phyloP scores from a whole-genome alignment of 345 rosid species.

The Draba incana region DNA sequence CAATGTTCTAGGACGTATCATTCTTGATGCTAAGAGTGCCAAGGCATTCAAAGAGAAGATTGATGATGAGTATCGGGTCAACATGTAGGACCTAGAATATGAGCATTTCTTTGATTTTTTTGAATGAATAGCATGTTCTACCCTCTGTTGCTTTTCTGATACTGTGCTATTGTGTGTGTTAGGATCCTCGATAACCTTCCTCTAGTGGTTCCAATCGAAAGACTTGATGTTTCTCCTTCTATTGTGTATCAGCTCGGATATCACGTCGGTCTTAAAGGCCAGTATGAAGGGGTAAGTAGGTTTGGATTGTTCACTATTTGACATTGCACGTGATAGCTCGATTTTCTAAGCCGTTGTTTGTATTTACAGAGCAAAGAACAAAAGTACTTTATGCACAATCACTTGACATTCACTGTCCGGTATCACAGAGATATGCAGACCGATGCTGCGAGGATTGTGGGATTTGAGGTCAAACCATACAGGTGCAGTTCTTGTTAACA shows the following conservation, averaged over 20 bases:
- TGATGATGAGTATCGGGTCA: constrained; percentile 88
- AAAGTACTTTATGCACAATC: constrained; percentile 87
- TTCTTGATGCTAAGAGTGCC: constrained; percentile 62
- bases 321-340: background rate
- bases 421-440: constrained; percentile 77
- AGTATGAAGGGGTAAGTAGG: constrained; percentile 74
- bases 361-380: constrained; percentile 77
- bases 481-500: constrained; percentile 52
- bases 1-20: constrained; percentile 56
- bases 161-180: constrained; percentile 35
- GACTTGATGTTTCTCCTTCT: constrained; percentile 62
- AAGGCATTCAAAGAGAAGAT: constrained; percentile 88
- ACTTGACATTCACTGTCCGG: constrained; percentile 84
- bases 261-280: constrained; percentile 93
- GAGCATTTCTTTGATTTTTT: background rate
- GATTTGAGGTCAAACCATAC: constrained; percentile 92
- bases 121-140: background rate
- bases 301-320: constrained; percentile 14
- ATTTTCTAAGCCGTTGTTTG: constrained; percentile 30
- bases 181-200: constrained; percentile 99
- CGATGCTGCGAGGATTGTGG: constrained; percentile 88
- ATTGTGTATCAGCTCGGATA: constrained; percentile 83
- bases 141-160: constrained; percentile 25
- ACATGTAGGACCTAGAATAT: constrained; percentile 61
- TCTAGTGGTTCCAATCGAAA: constrained; percentile 76